Percentiles rank a stretch among this genome's conserved stretches.
These are phyloP conservation scores for Irpex lacteus DNA, from an alignment of 1,284 basidiomycete species.

Conservation along the genomic window DNA sequence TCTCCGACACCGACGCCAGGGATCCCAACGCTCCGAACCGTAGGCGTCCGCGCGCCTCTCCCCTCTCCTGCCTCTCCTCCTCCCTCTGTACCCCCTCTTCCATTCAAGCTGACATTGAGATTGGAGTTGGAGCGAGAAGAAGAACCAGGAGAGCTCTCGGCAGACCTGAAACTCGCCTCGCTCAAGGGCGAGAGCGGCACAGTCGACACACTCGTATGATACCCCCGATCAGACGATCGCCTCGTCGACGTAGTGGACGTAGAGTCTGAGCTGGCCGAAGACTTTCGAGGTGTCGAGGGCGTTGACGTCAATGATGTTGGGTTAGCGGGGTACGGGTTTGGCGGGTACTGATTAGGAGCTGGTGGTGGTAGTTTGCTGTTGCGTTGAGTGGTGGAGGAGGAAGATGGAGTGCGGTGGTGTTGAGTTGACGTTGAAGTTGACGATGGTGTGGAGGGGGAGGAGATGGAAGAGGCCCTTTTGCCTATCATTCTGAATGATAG, in stretches of 20 bases:
- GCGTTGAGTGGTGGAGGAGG: too few species aligned
- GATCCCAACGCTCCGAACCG: too few species aligned
- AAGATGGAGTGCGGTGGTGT: too few species aligned
- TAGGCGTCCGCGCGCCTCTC: too few species aligned
- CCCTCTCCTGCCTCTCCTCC: too few species aligned
- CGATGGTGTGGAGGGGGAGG: not conserved
- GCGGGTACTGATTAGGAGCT: not conserved
- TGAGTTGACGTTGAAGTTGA: too few species aligned
- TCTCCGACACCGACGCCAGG: too few species aligned
- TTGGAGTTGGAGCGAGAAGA: too few species aligned
- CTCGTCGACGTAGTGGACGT: not conserved
- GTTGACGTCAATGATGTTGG: not conserved
- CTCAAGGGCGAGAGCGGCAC: not conserved
- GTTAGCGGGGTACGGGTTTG: not conserved
- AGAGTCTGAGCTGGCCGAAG: not conserved
- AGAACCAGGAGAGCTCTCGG: too few species aligned
- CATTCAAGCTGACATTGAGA: too few species aligned
- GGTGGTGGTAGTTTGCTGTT: too few species aligned
- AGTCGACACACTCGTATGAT: not conserved
- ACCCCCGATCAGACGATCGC: not conserved
- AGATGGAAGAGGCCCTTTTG: not conserved
- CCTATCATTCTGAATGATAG: not conserved
- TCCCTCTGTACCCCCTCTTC: too few species aligned
- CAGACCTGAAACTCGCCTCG: not conserved
- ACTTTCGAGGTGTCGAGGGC: not conserved